Base-by-base conservation (phyloP, 176 grass and related monocot species). In the Hyparrhenia diplandra region DNA sequence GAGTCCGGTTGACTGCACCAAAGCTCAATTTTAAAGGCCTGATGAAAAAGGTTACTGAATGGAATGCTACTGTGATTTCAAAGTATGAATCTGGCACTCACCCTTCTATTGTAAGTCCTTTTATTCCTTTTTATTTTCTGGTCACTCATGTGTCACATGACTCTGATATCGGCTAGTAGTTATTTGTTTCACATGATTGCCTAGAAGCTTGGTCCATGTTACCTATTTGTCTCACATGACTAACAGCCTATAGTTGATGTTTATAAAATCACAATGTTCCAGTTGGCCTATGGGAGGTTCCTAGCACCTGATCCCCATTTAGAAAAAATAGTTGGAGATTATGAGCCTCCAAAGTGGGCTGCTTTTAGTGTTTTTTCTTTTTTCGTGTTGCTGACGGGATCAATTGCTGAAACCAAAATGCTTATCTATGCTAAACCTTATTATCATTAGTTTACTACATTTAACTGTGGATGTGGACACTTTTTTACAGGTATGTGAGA, bases 401-500 rank as follows among this genome's bases (percentile, higher is more conserved):
- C 69, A 35, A 45, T 78, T 42, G 30, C 28, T 31, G 29, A 39
- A 58, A 18, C 14, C 5, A 66, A 0, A 57, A 27, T 86, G 35
- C 51, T 27, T 45, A 34, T 30, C 5, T 83, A 73, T 31, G 10
- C 8, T 78, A 45, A 23, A 52, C 60, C 28, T 71, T 74, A 71
- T 43, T 68, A 31, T 66, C 2, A 6, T 12, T 68, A 37, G 18
- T 20, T 37, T 35, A 27, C 12, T 18, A 14, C 12, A 1, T 35
- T 4, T 81, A 58, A 62, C 0, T 20, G 4, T 23, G 28, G 69
- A 62, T 16, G 24, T 68, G 12, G 43, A 49, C 18, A 49, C 46
- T 17, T 47, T 47, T 55, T 77, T 92, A 36, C 77, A 93, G 95
- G 86, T 98, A 18, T 93, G 95, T 31, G 92, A 94, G 67, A 85